Conservation (phyloP, 1,284 basidiomycete species). For the Ustilago vetiveriae region DNA sequence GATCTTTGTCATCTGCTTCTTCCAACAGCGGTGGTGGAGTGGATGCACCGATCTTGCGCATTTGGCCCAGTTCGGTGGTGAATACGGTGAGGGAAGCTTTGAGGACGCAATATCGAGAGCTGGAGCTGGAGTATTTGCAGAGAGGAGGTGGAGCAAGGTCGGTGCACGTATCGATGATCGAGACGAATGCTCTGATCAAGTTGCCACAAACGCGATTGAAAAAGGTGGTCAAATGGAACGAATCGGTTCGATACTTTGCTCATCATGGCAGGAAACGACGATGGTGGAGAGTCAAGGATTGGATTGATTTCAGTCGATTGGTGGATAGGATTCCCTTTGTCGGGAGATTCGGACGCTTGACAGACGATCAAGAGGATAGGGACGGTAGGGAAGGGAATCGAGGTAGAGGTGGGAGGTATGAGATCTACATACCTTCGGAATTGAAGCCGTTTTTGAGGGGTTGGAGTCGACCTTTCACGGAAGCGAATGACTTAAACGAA, state of each 20-base stretch:
- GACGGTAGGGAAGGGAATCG: background rate
- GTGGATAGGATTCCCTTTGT: constrained; percentile 26
- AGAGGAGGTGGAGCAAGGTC: constrained; percentile 9
- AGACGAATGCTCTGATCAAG: constrained; percentile 23
- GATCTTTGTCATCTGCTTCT: constrained; percentile 13
- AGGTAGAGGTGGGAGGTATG: constrained; percentile 14
- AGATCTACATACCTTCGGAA: constrained; percentile 22
- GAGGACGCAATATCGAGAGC: constrained; percentile 25
- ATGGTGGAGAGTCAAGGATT: constrained; percentile 13
- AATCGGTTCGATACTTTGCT: constrained; percentile 29
- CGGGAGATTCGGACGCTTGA: constrained; percentile 14
- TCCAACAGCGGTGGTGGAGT: background rate
- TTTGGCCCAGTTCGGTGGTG: constrained; percentile 31
- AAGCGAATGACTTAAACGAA: background rate
- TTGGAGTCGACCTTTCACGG: constrained; percentile 13
- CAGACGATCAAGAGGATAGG: background rate
- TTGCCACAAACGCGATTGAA: constrained; percentile 31
- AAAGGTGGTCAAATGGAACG: constrained; percentile 47
- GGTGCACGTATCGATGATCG: constrained; percentile 31
- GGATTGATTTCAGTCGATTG: background rate
- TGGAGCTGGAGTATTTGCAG: constrained; percentile 25
- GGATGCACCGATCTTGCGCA: constrained; percentile 7
- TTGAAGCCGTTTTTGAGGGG: constrained; percentile 25
- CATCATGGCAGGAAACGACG: constrained; percentile 6
- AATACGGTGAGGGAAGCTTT: constrained; percentile 32